Conservation (phyloP, 192 early-diverging fungal species). For the Linnemannia elongata region DNA sequence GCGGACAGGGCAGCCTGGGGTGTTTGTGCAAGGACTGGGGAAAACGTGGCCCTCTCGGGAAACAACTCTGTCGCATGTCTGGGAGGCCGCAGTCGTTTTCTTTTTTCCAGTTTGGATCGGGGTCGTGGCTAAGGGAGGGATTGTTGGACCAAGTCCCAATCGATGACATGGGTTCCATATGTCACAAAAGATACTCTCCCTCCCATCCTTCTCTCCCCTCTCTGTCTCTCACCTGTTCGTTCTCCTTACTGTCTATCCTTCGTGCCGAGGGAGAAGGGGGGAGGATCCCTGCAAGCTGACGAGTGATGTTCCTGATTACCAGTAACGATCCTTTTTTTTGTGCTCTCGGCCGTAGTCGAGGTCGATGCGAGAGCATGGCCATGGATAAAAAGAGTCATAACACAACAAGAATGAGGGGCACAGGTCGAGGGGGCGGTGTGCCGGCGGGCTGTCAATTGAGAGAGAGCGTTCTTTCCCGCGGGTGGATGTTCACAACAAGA, state of each 20-base stretch:
- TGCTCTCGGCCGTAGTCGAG: constrained; percentile 7
- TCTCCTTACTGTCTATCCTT: not conserved
- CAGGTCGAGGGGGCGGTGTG: constrained; percentile 9
- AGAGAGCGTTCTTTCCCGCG: constrained; percentile 30
- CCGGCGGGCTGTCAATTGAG: not conserved
- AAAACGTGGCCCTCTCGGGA: constrained; percentile 1
- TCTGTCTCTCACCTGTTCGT: not conserved
- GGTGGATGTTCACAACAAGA: constrained; percentile 7
- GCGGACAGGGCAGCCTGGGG: not conserved
- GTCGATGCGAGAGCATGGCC: not conserved
- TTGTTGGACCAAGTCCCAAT: not conserved
- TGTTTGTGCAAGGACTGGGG: not conserved
- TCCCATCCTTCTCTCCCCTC: not conserved
- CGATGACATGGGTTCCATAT: not conserved
- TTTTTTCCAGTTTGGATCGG: constrained; percentile 1
- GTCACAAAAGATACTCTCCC: not conserved
- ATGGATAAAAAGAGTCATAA: too few relatives aligned
- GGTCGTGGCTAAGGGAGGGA: not conserved
- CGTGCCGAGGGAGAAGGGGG: not conserved
- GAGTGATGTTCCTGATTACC: not conserved
- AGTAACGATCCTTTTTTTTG: not conserved
- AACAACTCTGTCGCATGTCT: not conserved
- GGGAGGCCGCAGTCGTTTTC: not conserved
- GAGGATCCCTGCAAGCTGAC: not conserved
- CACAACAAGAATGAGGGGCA: not conserved